Conservation (phyloP, 176 grass and related monocot genomes). For the Carex kokanica region DNA sequence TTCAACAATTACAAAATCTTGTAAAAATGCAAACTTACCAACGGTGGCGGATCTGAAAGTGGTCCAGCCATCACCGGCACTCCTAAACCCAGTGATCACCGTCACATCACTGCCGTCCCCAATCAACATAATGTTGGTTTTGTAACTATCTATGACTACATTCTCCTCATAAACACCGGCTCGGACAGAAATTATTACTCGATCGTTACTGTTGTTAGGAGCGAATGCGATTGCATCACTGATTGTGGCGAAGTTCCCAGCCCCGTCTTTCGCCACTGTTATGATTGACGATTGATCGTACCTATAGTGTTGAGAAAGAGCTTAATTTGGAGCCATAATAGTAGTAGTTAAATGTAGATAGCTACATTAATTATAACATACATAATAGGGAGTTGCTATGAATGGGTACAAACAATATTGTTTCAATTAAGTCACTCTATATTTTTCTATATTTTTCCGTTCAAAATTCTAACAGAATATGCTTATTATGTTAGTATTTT, state of each 20-base stretch:
- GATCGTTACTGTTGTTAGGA: slow-evolving; percentile 43
- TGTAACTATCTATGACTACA: slow-evolving; percentile 49
- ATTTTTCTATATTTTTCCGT: no score
- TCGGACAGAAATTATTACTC: slow-evolving; percentile 53
- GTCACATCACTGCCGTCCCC: slow-evolving; percentile 51
- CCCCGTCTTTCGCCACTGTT: slow-evolving; percentile 65
- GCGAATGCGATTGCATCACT: slow-evolving; percentile 52
- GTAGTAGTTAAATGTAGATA: background rate
- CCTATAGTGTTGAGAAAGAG: background rate
- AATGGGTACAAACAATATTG: background rate
- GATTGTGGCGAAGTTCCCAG: slow-evolving; percentile 50
- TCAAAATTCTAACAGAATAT: no score
- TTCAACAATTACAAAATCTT: background rate
- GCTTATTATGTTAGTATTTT: no score
- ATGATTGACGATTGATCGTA: slow-evolving; percentile 32
- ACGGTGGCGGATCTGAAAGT: slow-evolving; percentile 70
- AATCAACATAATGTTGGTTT: slow-evolving; percentile 51
- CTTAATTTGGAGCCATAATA: background rate
- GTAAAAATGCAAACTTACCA: slow-evolving; percentile 32
- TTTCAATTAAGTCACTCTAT: no score
- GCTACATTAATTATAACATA: background rate
- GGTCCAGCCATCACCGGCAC: slow-evolving; percentile 53
- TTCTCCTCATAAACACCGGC: slow-evolving; percentile 79
- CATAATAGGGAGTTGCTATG: background rate
- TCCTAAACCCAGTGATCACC: slow-evolving; percentile 66